phyloP scores from a whole-genome alignment of 2,329 filamentous ascomycete genomes.

The Nakataea oryzae region DNA sequence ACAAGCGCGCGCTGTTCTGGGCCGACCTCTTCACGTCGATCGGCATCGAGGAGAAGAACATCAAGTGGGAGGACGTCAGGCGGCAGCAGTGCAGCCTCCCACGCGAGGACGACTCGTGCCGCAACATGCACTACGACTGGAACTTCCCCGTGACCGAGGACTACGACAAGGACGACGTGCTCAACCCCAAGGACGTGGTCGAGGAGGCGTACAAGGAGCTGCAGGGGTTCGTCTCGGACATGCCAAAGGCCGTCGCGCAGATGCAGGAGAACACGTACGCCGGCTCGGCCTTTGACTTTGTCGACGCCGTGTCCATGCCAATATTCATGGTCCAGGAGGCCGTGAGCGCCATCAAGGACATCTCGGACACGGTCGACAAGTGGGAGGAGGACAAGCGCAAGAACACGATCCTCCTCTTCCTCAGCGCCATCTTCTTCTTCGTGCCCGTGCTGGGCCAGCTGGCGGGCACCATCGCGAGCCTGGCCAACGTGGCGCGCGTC shows the following conservation, averaged over 20 bases:
- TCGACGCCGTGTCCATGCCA: constrained; percentile 10
- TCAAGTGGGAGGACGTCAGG: constrained; percentile 8
- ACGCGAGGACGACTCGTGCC: neutral
- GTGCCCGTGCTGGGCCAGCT: constrained; percentile 12
- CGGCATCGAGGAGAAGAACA: constrained; percentile 12
- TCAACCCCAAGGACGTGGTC: constrained; percentile 12
- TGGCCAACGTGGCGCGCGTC: constrained; percentile 2
- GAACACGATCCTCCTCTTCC: constrained; percentile 16
- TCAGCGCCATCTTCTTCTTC: constrained; percentile 16
- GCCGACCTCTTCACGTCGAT: constrained; percentile 9
- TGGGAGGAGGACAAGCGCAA: constrained; percentile 15
- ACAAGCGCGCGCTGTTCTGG: constrained; percentile 9
- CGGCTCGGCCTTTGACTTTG: constrained; percentile 6
- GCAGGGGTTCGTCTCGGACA: neutral
- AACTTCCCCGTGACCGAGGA: constrained; percentile 8
- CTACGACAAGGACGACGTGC: constrained; percentile 7
- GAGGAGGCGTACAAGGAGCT: constrained; percentile 1
- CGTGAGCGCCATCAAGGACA: constrained; percentile 9
- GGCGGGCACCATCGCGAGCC: constrained; percentile 2
- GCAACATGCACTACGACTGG: constrained; percentile 7
- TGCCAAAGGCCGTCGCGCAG: neutral
- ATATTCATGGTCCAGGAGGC: constrained; percentile 5
- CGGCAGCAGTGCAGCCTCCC: neutral
- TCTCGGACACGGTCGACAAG: constrained; percentile 13
- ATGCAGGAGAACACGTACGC: neutral